A percentile compares a stretch with the other conserved stretches of the same genome.
These are phyloP conservation scores for Comarum palustre DNA, from an alignment of 306 rosid species.

Conservation along the genomic window DNA sequence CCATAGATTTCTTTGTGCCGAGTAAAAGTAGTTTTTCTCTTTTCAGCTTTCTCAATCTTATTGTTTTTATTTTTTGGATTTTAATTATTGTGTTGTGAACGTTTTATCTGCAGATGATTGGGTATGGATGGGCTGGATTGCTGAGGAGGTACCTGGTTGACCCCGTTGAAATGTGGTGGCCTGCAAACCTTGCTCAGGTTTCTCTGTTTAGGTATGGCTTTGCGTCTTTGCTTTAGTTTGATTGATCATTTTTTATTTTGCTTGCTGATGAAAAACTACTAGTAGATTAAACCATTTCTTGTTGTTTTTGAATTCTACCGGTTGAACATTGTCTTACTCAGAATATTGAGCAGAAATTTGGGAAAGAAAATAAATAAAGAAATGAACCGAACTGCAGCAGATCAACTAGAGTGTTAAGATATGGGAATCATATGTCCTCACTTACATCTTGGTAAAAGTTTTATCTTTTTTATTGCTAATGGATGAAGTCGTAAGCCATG, in stretches of 20 bases:
- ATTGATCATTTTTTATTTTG: constrained; percentile 13
- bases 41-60: neutral
- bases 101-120: constrained; percentile 58
- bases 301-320: neutral
- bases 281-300: neutral
- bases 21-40: too few relatives aligned
- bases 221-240: constrained; percentile 8
- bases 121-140: constrained; percentile 99
- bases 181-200: constrained; percentile 95
- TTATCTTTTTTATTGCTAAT: constrained; percentile 12
- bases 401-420: neutral
- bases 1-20: neutral
- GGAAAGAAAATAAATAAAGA: neutral
- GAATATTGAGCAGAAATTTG: neutral
- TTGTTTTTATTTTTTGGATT: neutral
- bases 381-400: neutral
- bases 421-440: neutral
- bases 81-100: neutral
- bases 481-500: constrained; percentile 18
- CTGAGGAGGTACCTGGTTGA: constrained; percentile 89
- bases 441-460: constrained; percentile 1
- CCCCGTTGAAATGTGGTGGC: constrained; percentile 99
- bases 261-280: neutral
- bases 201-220: constrained; percentile 78
- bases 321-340: neutral